These are phyloP conservation scores for Chrysanthemum makinoi DNA, from an alignment of 129 eudicot species.

Conservation along the genomic window DNA sequence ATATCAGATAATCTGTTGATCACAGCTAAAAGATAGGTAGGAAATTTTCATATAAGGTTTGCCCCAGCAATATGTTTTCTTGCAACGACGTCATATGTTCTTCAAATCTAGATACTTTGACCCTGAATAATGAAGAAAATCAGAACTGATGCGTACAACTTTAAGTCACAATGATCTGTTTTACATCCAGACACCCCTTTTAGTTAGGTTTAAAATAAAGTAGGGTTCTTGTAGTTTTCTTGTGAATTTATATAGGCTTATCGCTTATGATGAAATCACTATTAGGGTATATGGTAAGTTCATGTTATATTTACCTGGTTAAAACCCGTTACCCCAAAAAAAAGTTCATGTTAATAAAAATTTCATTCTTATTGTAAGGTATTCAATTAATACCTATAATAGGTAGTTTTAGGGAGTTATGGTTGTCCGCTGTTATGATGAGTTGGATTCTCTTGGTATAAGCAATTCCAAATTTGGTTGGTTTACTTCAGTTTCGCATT, in stretches of 20 bases:
- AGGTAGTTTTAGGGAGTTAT: constrained; percentile 17
- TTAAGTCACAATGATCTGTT: not conserved
- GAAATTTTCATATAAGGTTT: not conserved
- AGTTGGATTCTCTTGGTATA: constrained; percentile 10
- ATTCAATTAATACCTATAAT: not conserved
- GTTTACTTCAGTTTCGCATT: no score
- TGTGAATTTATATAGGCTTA: no score
- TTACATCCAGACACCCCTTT: no score
- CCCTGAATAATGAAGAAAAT: no score
- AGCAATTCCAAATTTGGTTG: no score
- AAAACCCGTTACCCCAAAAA: no score
- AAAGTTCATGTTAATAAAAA: no score
- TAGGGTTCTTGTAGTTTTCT: no score
- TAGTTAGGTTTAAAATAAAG: no score
- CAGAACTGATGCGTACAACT: not conserved
- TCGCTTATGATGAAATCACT: no score
- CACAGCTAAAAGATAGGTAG: not conserved
- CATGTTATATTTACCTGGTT: no score
- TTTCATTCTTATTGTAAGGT: not conserved
- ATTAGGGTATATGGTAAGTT: no score
- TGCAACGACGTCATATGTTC: not conserved
- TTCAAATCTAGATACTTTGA: not conserved
- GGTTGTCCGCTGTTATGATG: constrained; percentile 4
- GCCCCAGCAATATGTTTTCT: not conserved
- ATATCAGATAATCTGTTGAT: not conserved